Evolutionary conservation across 768 basidiomycete species (phyloP), one percentile per base, ranked within the genome.

Genomic region (Paxillus rubicundulus): DNA sequence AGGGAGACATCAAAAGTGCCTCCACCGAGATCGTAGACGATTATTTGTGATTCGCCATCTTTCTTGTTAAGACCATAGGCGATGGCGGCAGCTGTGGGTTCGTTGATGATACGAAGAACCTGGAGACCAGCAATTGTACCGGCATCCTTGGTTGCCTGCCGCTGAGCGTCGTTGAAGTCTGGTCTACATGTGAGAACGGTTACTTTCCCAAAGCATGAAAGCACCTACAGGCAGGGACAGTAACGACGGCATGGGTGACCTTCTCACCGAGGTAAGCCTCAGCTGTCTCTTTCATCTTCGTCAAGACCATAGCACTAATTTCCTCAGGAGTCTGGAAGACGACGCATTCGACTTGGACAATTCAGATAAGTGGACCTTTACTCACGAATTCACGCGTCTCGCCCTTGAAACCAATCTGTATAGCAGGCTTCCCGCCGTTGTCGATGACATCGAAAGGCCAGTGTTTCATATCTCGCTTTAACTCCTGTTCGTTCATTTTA

Each of bases 91-190:
- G 95, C 93, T 46, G 95, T 97, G 38, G 95, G 92, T 72, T 98
- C 93, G 76, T 98, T 97, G 77, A 98, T 93, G 70, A 98, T 95
- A 74, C 93, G 92, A 69, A 98, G 89, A 54, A 97, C 90, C 62
- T 88, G 83, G 49, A 98, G 87, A 69, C 94, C 95, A 38, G 95
- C 89, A 64, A 98, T 97, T 37, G 87, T 86, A 64, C 94, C 93
- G 54, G 96, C 92, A 66, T 98, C 96, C 77, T 98, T 98, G 74
- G 96, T 98, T 14, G 96, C 96, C 72, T 98, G 96, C 69, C 95
- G 92, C 74, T 98, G 96, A 65, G 96, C 94, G 77, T 98, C 95
- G 71, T 98, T 98, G 85, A 96, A 97, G 82, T 95, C 85, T 87
- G 69, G 80, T 88, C 75, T 77, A 51, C 62, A 60, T 10, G 1